Conservation (phyloP, 2,329 filamentous ascomycete species). For the Penicillium brevicompactum region DNA sequence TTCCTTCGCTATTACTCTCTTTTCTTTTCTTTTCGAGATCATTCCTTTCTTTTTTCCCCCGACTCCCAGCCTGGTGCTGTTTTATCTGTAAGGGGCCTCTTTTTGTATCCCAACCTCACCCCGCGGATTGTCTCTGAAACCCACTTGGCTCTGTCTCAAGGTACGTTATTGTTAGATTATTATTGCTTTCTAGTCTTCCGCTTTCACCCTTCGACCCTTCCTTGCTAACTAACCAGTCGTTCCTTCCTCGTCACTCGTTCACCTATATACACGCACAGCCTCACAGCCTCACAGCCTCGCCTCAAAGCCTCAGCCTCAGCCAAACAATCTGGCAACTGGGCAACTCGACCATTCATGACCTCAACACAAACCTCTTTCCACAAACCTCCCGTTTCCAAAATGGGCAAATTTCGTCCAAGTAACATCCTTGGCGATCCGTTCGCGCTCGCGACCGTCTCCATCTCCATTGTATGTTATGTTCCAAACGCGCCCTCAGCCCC, state of each 20-base stretch:
- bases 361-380: slow-evolving; percentile 16
- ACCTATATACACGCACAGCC: slow-evolving; percentile 7
- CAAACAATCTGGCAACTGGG: too few species aligned
- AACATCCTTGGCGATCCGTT: slow-evolving; percentile 97
- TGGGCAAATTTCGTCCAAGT: slow-evolving; percentile 69
- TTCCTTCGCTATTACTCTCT: slow-evolving; percentile 7
- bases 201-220: background rate
- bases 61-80: slow-evolving; percentile 33
- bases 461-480: slow-evolving; percentile 72
- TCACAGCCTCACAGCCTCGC: slow-evolving; percentile 18
- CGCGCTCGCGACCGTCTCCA: slow-evolving; percentile 89
- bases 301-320: too few species aligned
- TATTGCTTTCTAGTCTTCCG: background rate
- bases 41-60: slow-evolving; percentile 11
- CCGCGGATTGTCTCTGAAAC: slow-evolving; percentile 14
- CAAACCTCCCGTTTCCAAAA: slow-evolving; percentile 25
- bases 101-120: slow-evolving; percentile 17
- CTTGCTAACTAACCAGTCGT: slow-evolving; percentile 4
- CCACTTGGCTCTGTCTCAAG: slow-evolving; percentile 20
- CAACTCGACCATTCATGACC: slow-evolving; percentile 22
- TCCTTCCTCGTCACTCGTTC: slow-evolving; percentile 8
- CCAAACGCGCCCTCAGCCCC: slow-evolving; percentile 14
- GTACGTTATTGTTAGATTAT: slow-evolving; percentile 12
- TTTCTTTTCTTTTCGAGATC: slow-evolving; percentile 16
- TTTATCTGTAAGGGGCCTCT: slow-evolving; percentile 21